Evolutionary conservation across 768 basidiomycete species (phyloP).

Genomic region (Hemileccinum rubropunctum): DNA sequence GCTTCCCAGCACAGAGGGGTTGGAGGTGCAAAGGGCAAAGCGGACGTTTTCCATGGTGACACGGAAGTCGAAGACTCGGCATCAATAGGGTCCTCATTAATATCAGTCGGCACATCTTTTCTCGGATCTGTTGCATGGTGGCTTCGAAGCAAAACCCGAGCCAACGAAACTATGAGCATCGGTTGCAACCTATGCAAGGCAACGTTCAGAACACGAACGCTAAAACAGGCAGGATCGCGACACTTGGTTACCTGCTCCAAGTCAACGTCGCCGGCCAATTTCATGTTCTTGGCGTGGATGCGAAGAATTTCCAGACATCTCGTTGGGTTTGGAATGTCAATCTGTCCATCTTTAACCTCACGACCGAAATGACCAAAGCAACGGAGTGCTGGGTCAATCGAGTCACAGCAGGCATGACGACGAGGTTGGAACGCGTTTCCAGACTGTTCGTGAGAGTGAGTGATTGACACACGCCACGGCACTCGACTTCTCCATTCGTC

Average conservation of each 20-base stretch:
- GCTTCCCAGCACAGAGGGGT: slow-evolving; percentile 99
- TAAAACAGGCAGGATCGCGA: too few species aligned
- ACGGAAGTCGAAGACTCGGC: slow-evolving; percentile 97
- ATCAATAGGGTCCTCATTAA: slow-evolving; percentile 97
- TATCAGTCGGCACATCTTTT: slow-evolving; percentile 98
- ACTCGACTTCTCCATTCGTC: slow-evolving; percentile 99
- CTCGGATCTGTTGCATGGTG: slow-evolving; percentile 99
- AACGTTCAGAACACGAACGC: too few species aligned
- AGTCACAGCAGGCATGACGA: slow-evolving; percentile 99
- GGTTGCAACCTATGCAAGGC: slow-evolving; percentile 74
- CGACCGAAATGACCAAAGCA: slow-evolving; percentile 99
- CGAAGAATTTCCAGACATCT: slow-evolving; percentile 98
- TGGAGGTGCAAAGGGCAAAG: slow-evolving; percentile 93
- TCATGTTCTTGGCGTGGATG: slow-evolving; percentile 99
- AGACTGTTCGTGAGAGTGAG: too few species aligned
- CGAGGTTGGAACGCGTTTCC: slow-evolving; percentile 98
- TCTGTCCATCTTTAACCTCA: slow-evolving; percentile 97
- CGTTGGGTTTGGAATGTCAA: slow-evolving; percentile 98
- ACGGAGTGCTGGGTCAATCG: slow-evolving; percentile 96
- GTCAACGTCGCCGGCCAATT: too few species aligned
- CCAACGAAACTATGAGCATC: slow-evolving; percentile 99
- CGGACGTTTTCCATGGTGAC: slow-evolving; percentile 99
- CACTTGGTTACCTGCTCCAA: too few species aligned
- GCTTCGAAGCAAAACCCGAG: slow-evolving; percentile 97
- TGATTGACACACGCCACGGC: slow-evolving; percentile 99